phyloP scores from a whole-genome alignment of 805 yeast species.

The Saturnispora diversa region DNA sequence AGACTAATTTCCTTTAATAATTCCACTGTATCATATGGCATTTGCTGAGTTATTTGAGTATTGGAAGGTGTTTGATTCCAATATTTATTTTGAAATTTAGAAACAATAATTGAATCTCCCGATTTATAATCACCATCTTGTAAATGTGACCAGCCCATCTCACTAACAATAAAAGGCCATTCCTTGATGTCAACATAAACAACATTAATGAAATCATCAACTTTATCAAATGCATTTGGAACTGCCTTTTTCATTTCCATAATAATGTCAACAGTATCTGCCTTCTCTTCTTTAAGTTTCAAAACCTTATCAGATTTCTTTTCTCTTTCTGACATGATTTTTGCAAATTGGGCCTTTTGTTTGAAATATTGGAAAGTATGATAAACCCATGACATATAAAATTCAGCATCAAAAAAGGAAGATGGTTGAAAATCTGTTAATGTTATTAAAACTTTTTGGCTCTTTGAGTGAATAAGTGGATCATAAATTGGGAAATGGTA shows the following conservation, averaged over 20 bases:
- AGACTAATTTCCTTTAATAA: constrained; percentile 14
- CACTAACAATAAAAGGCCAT: constrained; percentile 15
- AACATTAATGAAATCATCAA: constrained; percentile 33
- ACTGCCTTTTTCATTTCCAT: constrained; percentile 46
- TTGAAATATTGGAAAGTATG: constrained; percentile 38
- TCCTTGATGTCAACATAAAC: constrained; percentile 44
- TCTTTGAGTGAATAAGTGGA: constrained; percentile 22
- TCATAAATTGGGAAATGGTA: constrained; percentile 32
- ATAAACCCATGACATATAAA: constrained; percentile 34
- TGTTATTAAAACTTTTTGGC: constrained; percentile 41
- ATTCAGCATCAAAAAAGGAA: constrained; percentile 18
- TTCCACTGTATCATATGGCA: constrained; percentile 10
- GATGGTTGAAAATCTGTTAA: constrained; percentile 37
- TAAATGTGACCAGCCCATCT: constrained; percentile 32
- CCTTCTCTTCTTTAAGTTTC: constrained; percentile 36
- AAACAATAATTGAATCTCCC: constrained; percentile 53
- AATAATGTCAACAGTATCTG: constrained; percentile 37
- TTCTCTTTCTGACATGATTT: constrained; percentile 24
- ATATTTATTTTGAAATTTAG: constrained; percentile 28
- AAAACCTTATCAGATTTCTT: constrained; percentile 38
- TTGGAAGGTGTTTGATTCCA: constrained; percentile 19
- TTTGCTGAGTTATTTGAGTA: constrained; percentile 12
- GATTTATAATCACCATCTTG: constrained; percentile 28
- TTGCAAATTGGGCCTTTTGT: constrained; percentile 31
- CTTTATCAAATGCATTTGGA: constrained; percentile 28